Base-by-base conservation (phyloP, 495 filamentous ascomycete species). In the Aspergillus indologenus region DNA sequence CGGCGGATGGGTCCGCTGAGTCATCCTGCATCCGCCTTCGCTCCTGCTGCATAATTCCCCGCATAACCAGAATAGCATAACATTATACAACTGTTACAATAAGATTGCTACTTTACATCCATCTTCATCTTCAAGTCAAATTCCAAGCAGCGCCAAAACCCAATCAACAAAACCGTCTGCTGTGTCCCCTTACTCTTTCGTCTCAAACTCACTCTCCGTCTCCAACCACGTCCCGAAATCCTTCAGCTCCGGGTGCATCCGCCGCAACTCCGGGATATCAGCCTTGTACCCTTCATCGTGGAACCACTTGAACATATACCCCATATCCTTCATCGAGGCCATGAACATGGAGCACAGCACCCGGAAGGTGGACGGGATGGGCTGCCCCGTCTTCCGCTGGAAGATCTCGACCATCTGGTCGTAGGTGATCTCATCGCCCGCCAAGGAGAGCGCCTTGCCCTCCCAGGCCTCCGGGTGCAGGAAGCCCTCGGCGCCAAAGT, bases 241-340 rank as follows among this genome's bases (percentile, higher is more conserved):
- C 74, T 84, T 81, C 64, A 88, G 44, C 0, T 65, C 68, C 11
- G 81, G 81, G 64, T 87, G 62, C 56, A 78, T 67, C 51, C 64
- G 71, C 72, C 66, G 81, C 65, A 83, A 59, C 51, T 69, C 78
- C 52, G 53, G 54, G 42, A 91, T 80, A 74, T 90, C 80, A 14
- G 76, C 84, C 1, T 74, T 75, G 60, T 80, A 90, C 1, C 86
- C 87, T 49, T 81, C 75, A 47, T 80, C 77, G 62, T 80, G 73
- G 56, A 90, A 89, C 77, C 80, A 91, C 43, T 65, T 64, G 57
- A 88, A 84, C 86, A 90, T 90, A 2, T 58, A 60, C 0, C 78
- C 78, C 19, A 88, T 24, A 14, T 90, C 83, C 53, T 68, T 75
- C 5, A 86, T 65, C 50, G 68, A 58, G 65, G 71, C 78, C 72